Percentiles rank a stretch among this genome's conserved stretches.
Conservation (phyloP, 805 yeast genomes). For the Pichia occidentalis region DNA sequence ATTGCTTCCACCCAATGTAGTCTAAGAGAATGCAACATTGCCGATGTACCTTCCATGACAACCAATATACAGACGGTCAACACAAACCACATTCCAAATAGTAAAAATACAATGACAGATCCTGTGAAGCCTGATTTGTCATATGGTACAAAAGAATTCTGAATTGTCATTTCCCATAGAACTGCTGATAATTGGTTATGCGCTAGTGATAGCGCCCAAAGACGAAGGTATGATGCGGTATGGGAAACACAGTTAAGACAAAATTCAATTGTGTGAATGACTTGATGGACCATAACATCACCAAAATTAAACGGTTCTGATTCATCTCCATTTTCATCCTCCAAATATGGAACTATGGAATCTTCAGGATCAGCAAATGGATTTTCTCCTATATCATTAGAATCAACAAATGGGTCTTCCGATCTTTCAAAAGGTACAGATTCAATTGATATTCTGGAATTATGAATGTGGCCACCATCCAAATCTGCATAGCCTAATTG, state of each 20-base stretch:
- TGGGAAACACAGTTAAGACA: conserved; percentile 76
- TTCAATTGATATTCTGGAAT: conserved; percentile 11
- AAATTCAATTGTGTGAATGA: conserved; percentile 74
- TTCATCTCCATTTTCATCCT: conserved; percentile 31
- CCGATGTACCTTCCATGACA: conserved; percentile 80
- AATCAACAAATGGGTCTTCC: too few species aligned
- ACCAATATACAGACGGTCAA: conserved; percentile 64
- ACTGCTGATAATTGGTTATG: conserved; percentile 75
- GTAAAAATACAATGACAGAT: conserved; percentile 47
- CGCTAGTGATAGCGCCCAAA: conserved; percentile 76
- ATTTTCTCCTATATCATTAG: background rate
- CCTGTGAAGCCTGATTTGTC: conserved; percentile 49
- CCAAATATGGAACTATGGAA: conserved; percentile 3
- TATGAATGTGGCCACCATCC: conserved; percentile 19
- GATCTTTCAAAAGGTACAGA: conserved; percentile 4
- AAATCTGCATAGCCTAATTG: conserved; percentile 48
- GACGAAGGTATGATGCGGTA: conserved; percentile 69
- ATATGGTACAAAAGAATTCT: conserved; percentile 43
- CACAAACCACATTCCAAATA: conserved; percentile 72
- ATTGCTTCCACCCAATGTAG: conserved; percentile 80
- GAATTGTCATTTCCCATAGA: conserved; percentile 70
- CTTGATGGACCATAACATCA: conserved; percentile 72
- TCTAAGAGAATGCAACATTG: conserved; percentile 72
- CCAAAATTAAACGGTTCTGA: conserved; percentile 47
- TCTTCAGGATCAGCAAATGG: conserved; percentile 19